Percentiles rank a stretch among this genome's conserved stretches.
Evolutionary conservation across 495 filamentous ascomycete species (phyloP).

Genomic region (Neurospora sp.): DNA sequence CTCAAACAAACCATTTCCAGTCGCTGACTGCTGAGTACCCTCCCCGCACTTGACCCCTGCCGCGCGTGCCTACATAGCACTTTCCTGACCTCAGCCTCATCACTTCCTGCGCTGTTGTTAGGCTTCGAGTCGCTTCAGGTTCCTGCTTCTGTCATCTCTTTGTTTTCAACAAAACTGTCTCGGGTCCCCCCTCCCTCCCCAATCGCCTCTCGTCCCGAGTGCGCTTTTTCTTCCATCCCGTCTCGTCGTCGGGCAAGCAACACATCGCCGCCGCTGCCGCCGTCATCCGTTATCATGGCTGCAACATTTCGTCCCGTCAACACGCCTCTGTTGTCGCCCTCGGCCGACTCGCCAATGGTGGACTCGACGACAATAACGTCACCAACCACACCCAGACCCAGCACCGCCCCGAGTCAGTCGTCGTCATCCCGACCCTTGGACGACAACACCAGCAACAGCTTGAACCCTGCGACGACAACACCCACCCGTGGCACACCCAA

Average conservation of each 20-base stretch:
- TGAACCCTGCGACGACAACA: conserved; percentile 35
- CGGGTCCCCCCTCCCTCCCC: background rate
- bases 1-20: conserved; percentile 16
- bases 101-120: background rate
- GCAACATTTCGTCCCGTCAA: conserved; percentile 68
- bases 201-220: conserved; percentile 6
- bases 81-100: conserved; percentile 26
- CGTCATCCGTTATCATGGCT: conserved; percentile 27
- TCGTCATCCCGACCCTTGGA: conserved; percentile 31
- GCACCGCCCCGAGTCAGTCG: conserved; percentile 32
- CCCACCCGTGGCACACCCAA: conserved; percentile 44
- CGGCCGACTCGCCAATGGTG: conserved; percentile 32
- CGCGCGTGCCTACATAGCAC: conserved; percentile 7
- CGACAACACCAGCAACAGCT: conserved; percentile 7
- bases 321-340: conserved; percentile 48
- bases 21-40: background rate
- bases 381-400: conserved; percentile 51
- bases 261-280: background rate
- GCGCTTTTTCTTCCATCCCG: conserved; percentile 11
- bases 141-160: background rate
- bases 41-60: conserved; percentile 27
- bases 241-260: background rate
- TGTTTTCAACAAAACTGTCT: background rate
- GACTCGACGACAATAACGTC: conserved; percentile 47
- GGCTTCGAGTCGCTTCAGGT: background rate